Percentiles rank a stretch among this genome's conserved stretches.
Evolutionary conservation across 1,284 basidiomycete genomes (phyloP).

Genomic region (Ganoderma sinense): DNA sequence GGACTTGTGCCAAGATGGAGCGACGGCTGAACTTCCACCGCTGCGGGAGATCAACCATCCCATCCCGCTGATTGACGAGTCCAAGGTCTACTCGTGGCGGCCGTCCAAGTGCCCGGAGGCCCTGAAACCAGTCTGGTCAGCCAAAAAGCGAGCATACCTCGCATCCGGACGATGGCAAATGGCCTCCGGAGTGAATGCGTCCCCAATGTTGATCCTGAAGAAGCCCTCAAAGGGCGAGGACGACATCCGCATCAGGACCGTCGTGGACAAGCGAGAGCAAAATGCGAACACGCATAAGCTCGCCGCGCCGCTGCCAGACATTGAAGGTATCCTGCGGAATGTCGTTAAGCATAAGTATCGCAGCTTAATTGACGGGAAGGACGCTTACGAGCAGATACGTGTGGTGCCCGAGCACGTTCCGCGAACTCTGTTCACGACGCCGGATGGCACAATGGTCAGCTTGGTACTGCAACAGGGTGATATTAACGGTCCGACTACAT

Average conservation of each 20-base stretch:
- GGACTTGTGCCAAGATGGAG: not conserved
- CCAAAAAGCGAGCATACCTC: constrained; percentile 40
- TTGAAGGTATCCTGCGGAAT: constrained; percentile 33
- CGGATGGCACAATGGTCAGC: not conserved
- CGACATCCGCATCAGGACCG: not conserved
- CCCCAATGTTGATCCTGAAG: not conserved
- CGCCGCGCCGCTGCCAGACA: constrained; percentile 24
- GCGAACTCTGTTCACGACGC: not conserved
- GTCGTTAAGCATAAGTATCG: constrained; percentile 14
- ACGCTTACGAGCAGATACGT: constrained; percentile 14
- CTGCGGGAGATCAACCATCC: constrained; percentile 45
- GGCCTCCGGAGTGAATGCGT: not conserved
- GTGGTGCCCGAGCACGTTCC: not conserved
- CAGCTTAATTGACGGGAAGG: constrained; percentile 12
- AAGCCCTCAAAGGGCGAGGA: not conserved
- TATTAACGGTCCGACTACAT: not conserved
- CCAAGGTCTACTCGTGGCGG: constrained; percentile 39
- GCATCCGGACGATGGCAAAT: constrained; percentile 7
- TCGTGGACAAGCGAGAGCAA: constrained; percentile 11
- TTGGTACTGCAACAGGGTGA: not conserved
- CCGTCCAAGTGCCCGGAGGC: constrained; percentile 42
- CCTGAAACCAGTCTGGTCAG: constrained; percentile 31
- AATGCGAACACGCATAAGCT: constrained; percentile 41
- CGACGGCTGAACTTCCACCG: not conserved
- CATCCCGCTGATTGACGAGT: constrained; percentile 45